Conservation (phyloP, 257 asterid genomes). For the Solanum chilense region DNA sequence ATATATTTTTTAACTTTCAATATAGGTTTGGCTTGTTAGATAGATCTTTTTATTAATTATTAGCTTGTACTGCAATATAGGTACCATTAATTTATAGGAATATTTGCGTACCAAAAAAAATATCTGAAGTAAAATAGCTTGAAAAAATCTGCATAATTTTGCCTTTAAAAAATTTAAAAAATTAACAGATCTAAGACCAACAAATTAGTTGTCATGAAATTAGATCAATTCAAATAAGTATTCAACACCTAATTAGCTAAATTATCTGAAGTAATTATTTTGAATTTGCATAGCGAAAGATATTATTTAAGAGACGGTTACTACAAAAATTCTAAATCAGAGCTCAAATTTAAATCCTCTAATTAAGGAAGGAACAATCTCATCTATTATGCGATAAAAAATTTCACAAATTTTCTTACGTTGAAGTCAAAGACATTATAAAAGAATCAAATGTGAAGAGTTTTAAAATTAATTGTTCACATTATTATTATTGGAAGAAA, state of each 20-base stretch:
- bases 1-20: neutral
- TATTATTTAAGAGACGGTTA: neutral
- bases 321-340: accelerated
- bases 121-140: neutral
- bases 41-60: too few relatives aligned
- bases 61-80: neutral
- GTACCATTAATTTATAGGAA: neutral
- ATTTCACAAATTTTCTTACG: neutral
- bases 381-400: neutral
- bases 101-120: neutral
- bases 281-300: neutral
- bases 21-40: neutral
- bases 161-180: neutral
- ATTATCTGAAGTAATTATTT: neutral
- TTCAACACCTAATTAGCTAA: neutral
- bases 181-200: neutral
- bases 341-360: too few relatives aligned
- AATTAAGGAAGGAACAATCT: accelerated
- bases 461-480: neutral
- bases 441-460: neutral
- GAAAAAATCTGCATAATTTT: neutral
- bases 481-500: neutral
- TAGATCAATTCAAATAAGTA: neutral
- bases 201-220: neutral
- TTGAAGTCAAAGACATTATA: neutral